Percentiles rank a stretch among this genome's conserved stretches.
Conservation (phyloP, 257 asterid species). For the Solanum commersonii region DNA sequence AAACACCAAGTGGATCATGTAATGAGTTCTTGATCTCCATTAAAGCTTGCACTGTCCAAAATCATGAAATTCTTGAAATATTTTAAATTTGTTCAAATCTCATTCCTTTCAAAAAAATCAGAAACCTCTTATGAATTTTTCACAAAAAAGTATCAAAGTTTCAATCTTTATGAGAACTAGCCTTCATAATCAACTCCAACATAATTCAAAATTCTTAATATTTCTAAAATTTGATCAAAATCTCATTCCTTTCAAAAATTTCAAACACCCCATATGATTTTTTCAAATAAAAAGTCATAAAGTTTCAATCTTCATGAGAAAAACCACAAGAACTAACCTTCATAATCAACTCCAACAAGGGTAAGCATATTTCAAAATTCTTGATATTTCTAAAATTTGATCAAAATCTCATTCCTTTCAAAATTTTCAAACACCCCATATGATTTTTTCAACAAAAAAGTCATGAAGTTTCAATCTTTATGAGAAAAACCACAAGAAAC, state of each 20-base stretch:
- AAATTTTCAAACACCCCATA: background rate
- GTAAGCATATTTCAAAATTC: constrained; percentile 28
- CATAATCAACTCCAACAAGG: constrained; percentile 72
- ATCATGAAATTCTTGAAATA: background rate
- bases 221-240: background rate
- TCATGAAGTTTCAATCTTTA: background rate
- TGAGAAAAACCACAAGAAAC: background rate
- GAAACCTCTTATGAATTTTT: background rate
- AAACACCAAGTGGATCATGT: constrained; percentile 59
- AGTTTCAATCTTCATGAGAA: background rate
- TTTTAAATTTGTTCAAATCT: background rate
- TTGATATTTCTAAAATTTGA: background rate
- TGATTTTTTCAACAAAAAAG: background rate
- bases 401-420: background rate
- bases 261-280: background rate
- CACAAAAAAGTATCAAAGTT: background rate
- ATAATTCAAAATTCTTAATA: background rate
- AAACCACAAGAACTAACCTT: constrained; percentile 31
- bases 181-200: constrained; percentile 92
- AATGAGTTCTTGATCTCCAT: constrained; percentile 65
- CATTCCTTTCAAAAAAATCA: background rate
- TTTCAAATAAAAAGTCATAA: background rate
- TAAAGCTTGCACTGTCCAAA: constrained; percentile 59
- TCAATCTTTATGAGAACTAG: background rate
- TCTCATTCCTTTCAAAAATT: background rate